Evolutionary conservation across 1,139 yeast species (phyloP), one percentile per base, ranked within the genome.

Genomic region (Arxiozyma heterogenica): DNA sequence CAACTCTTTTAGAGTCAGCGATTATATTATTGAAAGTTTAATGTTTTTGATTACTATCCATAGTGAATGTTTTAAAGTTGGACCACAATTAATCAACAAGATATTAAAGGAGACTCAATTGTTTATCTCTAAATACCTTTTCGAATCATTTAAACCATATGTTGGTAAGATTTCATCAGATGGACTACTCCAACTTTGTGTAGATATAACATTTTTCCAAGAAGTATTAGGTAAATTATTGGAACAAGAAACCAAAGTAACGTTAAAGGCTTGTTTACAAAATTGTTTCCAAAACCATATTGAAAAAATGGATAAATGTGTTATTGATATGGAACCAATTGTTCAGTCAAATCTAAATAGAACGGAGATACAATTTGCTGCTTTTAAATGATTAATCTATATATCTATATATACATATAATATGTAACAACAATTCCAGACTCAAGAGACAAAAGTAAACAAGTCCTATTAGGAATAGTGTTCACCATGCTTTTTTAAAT

Each of bases 401-500:
- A 48, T 17, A 11, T 47, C 39, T 20, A 47, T 44, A 48, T 17
- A 44, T 25, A 43, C 27, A 18, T 49, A 34, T 20, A 34, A 38
- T 38, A 46, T 25, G 15, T 23, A 23, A 42, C n/a, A 18, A 41
- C 11, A 8, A 18, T 21, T 25, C 11, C 17, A 5, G 17, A 44
- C 11, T 22, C 12, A 5, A 21, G 5, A 17, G 27, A 25, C 34
- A 23, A 15, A 23, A 21, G 21, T 25, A 20, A 23, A 34, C n/a
- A 25, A 23, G 39, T 9, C 17, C 21, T 23, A 54, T 64, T 56
- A 66, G 15, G 69, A 65, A 50, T 60, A 79, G 64, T 86, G 89
- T 66, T 88, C 96, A 59, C 94, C 86, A 69, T 95, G 83, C 72
- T 89, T 89, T 65, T 95, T 83, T 61, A 89, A 75, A 47, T 82